Base-by-base conservation (phyloP, 2,329 filamentous ascomycete species). In the Tothia fuscella region DNA sequence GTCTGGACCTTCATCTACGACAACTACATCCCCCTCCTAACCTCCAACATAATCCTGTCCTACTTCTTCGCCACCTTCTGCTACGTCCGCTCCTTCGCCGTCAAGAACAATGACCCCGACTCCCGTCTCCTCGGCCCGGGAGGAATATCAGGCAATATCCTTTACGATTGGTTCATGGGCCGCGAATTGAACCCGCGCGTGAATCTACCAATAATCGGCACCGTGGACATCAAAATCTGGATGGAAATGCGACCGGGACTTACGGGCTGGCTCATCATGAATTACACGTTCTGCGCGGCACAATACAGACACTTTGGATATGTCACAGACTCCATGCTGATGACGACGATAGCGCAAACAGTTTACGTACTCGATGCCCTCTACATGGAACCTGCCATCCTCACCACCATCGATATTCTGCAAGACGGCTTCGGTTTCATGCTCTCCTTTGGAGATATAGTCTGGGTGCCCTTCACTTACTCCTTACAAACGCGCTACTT, bases 91-190 rank as follows among this genome's bases (percentile, higher is more conserved):
- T 93, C 84, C 56, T 95, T 95, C 66, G 71, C 72, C 41, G 82
- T 94, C 48, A 82, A 83, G 58, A 63, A 56, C 42, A 57, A 76
- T n/a, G 85, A 93, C 57, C 67, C 72, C 10, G 71, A 80, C 36
- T 67, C 74, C 47, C 82, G 88, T 30, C 80, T 91, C 58, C 72
- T 96, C 6, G 88, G 88, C 0, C 75, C 76, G 1, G 87, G 88
- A 32, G 88, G 87, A 13, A 75, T 82, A 55, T 78, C 77, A 1
- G 88, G 87, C 44, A 95, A 93, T 60, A 65, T 86, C 48, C 63
- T 95, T 28, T 95, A 96, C 60, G 89, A 96, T 62, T 96, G 86
- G 78, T 96, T 87, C 64, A 95, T 96, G 49, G 89, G 89, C 16
- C 83, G 89, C 21, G 89, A 96, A 61, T 77, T 96, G 46, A 96